Percentiles rank a stretch among this genome's conserved stretches.
Conservation (phyloP, 805 yeast genomes). For the Kodamaea laetipori region DNA sequence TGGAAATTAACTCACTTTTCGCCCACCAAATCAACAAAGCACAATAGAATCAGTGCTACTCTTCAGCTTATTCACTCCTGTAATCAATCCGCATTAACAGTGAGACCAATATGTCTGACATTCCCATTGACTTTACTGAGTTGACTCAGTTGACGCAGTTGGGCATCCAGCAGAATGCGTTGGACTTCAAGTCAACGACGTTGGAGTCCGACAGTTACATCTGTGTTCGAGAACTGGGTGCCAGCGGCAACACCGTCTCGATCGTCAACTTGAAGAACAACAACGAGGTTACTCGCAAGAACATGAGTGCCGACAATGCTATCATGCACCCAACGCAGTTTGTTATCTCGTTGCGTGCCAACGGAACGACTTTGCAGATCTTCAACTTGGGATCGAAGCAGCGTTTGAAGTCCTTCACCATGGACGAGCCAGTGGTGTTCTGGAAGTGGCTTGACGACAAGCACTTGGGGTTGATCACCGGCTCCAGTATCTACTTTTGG, state of each 20-base stretch:
- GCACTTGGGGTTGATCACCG: slow-evolving; percentile 82
- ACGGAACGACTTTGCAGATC: slow-evolving; percentile 93
- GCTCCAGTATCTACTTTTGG: slow-evolving; percentile 74
- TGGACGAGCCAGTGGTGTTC: slow-evolving; percentile 86
- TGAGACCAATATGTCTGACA: slow-evolving; percentile 44
- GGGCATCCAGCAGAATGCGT: slow-evolving; percentile 81
- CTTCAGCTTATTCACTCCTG: not conserved
- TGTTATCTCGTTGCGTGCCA: slow-evolving; percentile 91
- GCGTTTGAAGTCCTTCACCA: slow-evolving; percentile 82
- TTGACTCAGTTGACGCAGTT: slow-evolving; percentile 82
- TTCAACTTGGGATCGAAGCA: slow-evolving; percentile 87
- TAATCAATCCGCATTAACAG: slow-evolving; percentile 2
- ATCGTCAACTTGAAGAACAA: slow-evolving; percentile 81
- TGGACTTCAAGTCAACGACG: slow-evolving; percentile 92
- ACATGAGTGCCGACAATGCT: slow-evolving; percentile 96
- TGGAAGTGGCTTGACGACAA: slow-evolving; percentile 90
- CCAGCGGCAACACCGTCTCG: slow-evolving; percentile 82
- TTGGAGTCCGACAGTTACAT: slow-evolving; percentile 91
- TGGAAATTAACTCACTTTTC: slow-evolving; percentile 5
- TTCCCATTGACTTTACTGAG: slow-evolving; percentile 97
- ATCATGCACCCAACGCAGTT: slow-evolving; percentile 91
- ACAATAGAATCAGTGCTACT: not conserved
- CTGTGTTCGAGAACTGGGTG: slow-evolving; percentile 69
- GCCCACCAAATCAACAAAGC: slow-evolving; percentile 7
- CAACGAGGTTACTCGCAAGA: slow-evolving; percentile 81